Evolutionary conservation across 2,329 filamentous ascomycete species (phyloP).

Genomic region (Aaosphaeria pasadenensis): DNA sequence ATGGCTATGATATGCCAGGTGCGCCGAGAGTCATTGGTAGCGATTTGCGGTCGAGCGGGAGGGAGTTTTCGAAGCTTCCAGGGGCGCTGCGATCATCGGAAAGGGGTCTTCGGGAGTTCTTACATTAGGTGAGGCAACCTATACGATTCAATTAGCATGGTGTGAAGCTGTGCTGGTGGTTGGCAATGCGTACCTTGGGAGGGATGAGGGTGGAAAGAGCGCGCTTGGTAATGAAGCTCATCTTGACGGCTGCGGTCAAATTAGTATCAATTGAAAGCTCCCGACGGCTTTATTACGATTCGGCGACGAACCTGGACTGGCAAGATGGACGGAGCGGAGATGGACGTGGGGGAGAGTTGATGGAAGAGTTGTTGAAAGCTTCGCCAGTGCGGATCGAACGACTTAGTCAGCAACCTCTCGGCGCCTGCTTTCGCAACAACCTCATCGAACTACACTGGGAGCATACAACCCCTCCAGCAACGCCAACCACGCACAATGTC

Average conservation of each 20-base stretch:
- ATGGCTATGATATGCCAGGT: neutral
- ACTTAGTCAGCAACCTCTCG: neutral
- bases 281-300: conserved; percentile 5
- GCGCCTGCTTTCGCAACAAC: conserved; percentile 15
- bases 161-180: conserved; percentile 6
- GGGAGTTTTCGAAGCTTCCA: conserved; percentile 4
- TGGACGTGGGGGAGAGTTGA: conserved; percentile 24
- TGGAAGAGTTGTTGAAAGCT: conserved; percentile 28
- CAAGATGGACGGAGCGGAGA: conserved; percentile 34
- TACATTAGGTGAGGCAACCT: conserved; percentile 86
- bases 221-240: conserved; percentile 90
- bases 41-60: conserved; percentile 15
- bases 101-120: conserved; percentile 37
- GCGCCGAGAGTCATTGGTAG: conserved; percentile 4
- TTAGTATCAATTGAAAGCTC: conserved; percentile 34
- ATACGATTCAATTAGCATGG: conserved; percentile 37
- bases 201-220: conserved; percentile 98
- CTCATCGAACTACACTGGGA: conserved; percentile 20
- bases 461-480: neutral
- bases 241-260: conserved; percentile 55
- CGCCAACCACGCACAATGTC: conserved; percentile 35
- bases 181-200: conserved; percentile 72
- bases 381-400: conserved; percentile 18
- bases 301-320: conserved; percentile 30
- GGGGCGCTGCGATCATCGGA: conserved; percentile 9